phyloP scores from a whole-genome alignment of 208 protist species.

The Herpetomonas samuelpessoai region DNA sequence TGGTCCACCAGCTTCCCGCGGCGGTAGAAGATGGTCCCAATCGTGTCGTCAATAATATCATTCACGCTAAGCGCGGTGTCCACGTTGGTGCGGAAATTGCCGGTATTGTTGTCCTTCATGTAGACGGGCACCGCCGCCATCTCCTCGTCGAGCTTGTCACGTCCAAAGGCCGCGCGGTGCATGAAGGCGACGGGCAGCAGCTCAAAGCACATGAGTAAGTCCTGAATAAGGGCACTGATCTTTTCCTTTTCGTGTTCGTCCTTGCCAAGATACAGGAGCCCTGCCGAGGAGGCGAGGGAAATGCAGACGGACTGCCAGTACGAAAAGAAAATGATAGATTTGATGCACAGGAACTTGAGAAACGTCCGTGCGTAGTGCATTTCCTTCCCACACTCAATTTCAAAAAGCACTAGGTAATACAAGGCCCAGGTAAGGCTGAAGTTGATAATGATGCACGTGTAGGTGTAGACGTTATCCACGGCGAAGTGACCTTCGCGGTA shows the following conservation, averaged over 20 bases:
- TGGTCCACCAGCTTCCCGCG: constrained; percentile 76
- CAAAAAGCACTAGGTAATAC: constrained; percentile 89
- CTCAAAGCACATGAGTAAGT: constrained; percentile 87
- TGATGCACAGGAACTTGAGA: constrained; percentile 87
- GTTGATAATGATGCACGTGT: constrained; percentile 82
- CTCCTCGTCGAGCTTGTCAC: constrained; percentile 68
- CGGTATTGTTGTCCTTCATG: constrained; percentile 70
- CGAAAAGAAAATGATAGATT: constrained; percentile 89
- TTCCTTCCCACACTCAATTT: constrained; percentile 75
- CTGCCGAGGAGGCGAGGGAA: constrained; percentile 35
- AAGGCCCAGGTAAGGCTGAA: constrained; percentile 73
- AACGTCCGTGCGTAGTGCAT: constrained; percentile 82
- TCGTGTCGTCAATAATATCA: constrained; percentile 79
- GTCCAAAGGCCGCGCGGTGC: constrained; percentile 75
- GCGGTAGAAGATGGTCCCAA: constrained; percentile 83
- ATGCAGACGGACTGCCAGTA: constrained; percentile 85
- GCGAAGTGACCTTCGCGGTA: constrained; percentile 70
- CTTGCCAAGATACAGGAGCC: constrained; percentile 48
- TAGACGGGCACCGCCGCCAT: constrained; percentile 77
- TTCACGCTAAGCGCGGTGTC: constrained; percentile 73
- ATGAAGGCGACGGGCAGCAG: constrained; percentile 77
- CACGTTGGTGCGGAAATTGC: constrained; percentile 62
- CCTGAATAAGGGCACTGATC: constrained; percentile 59
- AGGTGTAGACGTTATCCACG: constrained; percentile 75
- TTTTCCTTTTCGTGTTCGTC: constrained; percentile 37